These are phyloP conservation scores for Aspergillus latus DNA, from an alignment of 2,329 filamentous ascomycete species.

Conservation along the genomic window DNA sequence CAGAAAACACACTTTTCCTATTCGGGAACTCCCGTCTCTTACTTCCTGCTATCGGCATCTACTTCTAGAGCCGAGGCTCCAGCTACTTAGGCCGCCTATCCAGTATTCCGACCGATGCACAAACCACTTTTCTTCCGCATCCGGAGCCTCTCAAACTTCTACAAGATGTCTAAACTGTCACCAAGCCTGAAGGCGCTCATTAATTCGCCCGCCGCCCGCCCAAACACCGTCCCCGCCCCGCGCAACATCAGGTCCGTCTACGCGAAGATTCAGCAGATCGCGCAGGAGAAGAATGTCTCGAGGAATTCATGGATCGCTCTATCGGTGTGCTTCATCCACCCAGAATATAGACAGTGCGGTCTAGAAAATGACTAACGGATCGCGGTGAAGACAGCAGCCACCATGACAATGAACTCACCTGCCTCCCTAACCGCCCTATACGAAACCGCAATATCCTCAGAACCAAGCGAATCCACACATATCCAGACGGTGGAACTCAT, in stretches of 20 bases:
- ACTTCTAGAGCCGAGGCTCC: constrained; percentile 9
- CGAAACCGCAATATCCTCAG: constrained; percentile 40
- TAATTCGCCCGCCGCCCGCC: constrained; percentile 66
- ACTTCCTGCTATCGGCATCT: constrained; percentile 1
- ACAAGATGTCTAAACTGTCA: constrained; percentile 70
- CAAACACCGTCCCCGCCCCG: constrained; percentile 65
- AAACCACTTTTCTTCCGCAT: neutral
- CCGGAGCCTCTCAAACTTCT: constrained; percentile 3
- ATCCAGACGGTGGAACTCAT: constrained; percentile 41
- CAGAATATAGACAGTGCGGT: neutral
- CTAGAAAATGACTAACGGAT: neutral
- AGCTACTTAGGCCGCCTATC: neutral
- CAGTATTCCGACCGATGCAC: constrained; percentile 1
- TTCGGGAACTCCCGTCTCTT: neutral
- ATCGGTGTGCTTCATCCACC: constrained; percentile 50
- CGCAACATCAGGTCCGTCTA: constrained; percentile 64
- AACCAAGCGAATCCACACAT: constrained; percentile 24
- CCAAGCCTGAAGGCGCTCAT: constrained; percentile 70
- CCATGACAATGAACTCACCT: constrained; percentile 83
- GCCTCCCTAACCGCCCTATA: constrained; percentile 68
- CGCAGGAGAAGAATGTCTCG: constrained; percentile 61
- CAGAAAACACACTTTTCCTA: neutral
- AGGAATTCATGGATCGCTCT: constrained; percentile 65
- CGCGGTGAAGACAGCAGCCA: constrained; percentile 67
- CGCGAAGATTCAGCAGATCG: constrained; percentile 62